A percentile compares a stretch with the other conserved stretches of the same genome.
phyloP scores from a whole-genome alignment of 2,329 filamentous ascomycete species.

The Byssothecium circinans region DNA sequence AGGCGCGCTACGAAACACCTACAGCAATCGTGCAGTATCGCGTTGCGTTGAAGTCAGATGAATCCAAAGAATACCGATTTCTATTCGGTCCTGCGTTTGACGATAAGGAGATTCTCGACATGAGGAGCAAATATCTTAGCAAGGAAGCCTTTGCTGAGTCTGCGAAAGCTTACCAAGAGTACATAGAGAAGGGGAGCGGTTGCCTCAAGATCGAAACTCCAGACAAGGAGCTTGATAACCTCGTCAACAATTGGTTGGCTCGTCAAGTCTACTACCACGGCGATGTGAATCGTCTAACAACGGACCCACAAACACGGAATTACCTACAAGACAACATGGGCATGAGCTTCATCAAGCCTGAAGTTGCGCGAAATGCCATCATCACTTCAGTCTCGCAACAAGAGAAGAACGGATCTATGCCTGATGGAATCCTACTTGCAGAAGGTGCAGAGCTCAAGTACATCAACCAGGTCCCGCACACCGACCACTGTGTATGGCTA shows the following conservation, averaged over 20 bases:
- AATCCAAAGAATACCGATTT: slow-evolving; percentile 55
- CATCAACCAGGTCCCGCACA: slow-evolving; percentile 64
- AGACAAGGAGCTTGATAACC: slow-evolving; percentile 58
- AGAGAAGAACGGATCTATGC: slow-evolving; percentile 59
- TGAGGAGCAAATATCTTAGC: slow-evolving; percentile 54
- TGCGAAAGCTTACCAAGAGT: slow-evolving; percentile 52
- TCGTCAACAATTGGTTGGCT: slow-evolving; percentile 62
- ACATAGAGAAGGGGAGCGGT: slow-evolving; percentile 55
- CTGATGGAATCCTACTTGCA: slow-evolving; percentile 58
- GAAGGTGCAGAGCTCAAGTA: slow-evolving; percentile 62
- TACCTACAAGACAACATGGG: slow-evolving; percentile 65
- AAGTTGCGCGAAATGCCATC: slow-evolving; percentile 53
- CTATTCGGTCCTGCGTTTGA: slow-evolving; percentile 59
- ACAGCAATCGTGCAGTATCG: slow-evolving; percentile 58
- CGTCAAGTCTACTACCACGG: slow-evolving; percentile 63
- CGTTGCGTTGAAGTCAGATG: slow-evolving; percentile 43
- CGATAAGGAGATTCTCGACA: slow-evolving; percentile 52
- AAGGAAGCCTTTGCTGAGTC: slow-evolving; percentile 52
- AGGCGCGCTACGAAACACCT: slow-evolving; percentile 60
- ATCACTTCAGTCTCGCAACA: slow-evolving; percentile 57
- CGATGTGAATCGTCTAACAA: slow-evolving; percentile 61
- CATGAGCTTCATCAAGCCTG: slow-evolving; percentile 59
- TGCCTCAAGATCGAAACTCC: slow-evolving; percentile 58
- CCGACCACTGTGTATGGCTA: slow-evolving; percentile 62
- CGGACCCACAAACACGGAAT: slow-evolving; percentile 62